These are phyloP conservation scores for Mortierella antarctica DNA, from an alignment of 192 early-diverging fungal genomes.

Conservation along the genomic window DNA sequence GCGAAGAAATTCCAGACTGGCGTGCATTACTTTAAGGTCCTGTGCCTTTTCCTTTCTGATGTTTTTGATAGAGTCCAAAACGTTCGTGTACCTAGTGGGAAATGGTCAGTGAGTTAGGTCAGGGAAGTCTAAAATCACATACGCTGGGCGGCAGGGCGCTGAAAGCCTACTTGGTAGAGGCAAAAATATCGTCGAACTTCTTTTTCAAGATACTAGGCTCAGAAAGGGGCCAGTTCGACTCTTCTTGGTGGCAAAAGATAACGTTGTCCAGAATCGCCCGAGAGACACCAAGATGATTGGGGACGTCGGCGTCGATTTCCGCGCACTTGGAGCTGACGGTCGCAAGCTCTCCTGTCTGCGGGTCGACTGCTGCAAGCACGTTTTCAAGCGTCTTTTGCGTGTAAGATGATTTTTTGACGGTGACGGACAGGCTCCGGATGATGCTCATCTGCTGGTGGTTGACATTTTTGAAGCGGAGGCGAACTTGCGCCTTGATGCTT, in stretches of 20 bases:
- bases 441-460: constrained; percentile 77
- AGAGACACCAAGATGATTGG: constrained; percentile 89
- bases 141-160: not conserved
- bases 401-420: constrained; percentile 69
- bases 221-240: constrained; percentile 95
- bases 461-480: constrained; percentile 85
- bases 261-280: constrained; percentile 96
- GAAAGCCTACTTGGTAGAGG: constrained; percentile 75
- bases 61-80: constrained; percentile 82
- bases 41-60: constrained; percentile 76
- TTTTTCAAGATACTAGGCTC: constrained; percentile 91
- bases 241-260: constrained; percentile 99
- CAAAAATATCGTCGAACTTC: constrained; percentile 99
- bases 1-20: constrained; percentile 73
- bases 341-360: constrained; percentile 64
- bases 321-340: constrained; percentile 86
- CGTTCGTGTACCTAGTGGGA: constrained; percentile 83
- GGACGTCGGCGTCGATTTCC: constrained; percentile 88
- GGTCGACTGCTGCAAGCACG: constrained; percentile 67
- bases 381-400: constrained; percentile 87
- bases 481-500: constrained; percentile 93
- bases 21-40: constrained; percentile 71
- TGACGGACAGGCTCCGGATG: constrained; percentile 81
- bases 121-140: not conserved
- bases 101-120: not conserved